Evolutionary conservation across 345 rosid genomes (phyloP).

Genomic region (Camelina neglecta): DNA sequence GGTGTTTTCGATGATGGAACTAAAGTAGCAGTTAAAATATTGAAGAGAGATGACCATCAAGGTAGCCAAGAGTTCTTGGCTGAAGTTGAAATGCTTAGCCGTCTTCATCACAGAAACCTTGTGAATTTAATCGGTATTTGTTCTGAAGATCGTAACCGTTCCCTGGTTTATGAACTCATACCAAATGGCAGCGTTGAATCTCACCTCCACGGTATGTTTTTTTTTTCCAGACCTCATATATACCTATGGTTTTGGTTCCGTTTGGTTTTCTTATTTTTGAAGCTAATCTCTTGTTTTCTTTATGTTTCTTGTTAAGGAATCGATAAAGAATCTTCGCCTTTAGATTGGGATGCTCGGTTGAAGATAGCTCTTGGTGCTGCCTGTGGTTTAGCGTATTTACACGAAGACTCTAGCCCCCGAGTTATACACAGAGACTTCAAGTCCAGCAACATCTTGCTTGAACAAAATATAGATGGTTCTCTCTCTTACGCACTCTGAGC

Average conservation of each 20-base stretch:
- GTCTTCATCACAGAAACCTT: conserved; percentile 28
- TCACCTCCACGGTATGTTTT: conserved; percentile 77
- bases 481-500: too few species aligned
- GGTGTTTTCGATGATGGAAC: too few species aligned
- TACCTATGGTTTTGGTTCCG: neutral
- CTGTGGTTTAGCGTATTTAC: conserved; percentile 92
- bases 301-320: conserved; percentile 50
- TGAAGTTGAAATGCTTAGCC: too few species aligned
- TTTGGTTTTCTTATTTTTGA: neutral
- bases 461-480: conserved; percentile 35
- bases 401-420: conserved; percentile 94
- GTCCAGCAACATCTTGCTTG: conserved; percentile 92
- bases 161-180: conserved; percentile 92
- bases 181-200: conserved; percentile 98
- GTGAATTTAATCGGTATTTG: conserved; percentile 96
- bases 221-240: conserved; percentile 3
- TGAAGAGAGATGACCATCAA: too few species aligned
- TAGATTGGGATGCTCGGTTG: conserved; percentile 88
- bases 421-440: conserved; percentile 98
- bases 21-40: too few species aligned
- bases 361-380: conserved; percentile 98
- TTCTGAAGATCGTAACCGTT: conserved; percentile 75
- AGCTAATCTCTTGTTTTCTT: conserved; percentile 2
- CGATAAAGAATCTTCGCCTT: conserved; percentile 76
- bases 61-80: too few species aligned